A percentile compares a stretch with the other conserved stretches of the same genome.
Conservation (phyloP, 768 basidiomycete genomes). For the Gyrodon lividus region DNA sequence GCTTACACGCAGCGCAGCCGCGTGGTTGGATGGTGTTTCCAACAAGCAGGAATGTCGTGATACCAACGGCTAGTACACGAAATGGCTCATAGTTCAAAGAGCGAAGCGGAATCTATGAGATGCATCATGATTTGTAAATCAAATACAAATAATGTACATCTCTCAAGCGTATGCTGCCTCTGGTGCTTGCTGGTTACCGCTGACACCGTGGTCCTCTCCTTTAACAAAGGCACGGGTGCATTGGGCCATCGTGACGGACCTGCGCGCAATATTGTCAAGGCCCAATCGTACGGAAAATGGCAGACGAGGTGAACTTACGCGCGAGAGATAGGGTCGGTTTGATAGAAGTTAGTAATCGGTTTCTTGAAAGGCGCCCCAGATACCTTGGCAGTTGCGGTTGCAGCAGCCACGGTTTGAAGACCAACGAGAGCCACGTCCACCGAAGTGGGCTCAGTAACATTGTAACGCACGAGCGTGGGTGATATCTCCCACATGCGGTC, state of each 20-base stretch:
- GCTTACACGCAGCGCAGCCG: no score
- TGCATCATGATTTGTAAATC: not conserved
- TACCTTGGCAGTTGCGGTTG: conserved; percentile 54
- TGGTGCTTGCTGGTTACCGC: conserved; percentile 43
- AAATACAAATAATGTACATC: not conserved
- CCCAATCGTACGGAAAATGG: not conserved
- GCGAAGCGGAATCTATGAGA: not conserved
- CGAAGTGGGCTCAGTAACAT: conserved; percentile 75
- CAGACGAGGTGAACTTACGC: conserved; percentile 55
- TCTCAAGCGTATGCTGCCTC: conserved; percentile 45
- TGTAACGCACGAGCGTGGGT: conserved; percentile 85
- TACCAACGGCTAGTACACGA: no score
- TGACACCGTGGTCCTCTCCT: conserved; percentile 62
- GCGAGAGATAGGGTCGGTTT: conserved; percentile 93
- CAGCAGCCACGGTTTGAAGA: conserved; percentile 53
- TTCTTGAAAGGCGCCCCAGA: conserved; percentile 65
- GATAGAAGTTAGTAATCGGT: conserved; percentile 91
- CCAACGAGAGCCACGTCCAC: conserved; percentile 69
- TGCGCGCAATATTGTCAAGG: conserved; percentile 24
- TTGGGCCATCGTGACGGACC: conserved; percentile 95
- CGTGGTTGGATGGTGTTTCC: no score
- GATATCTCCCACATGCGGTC: conserved; percentile 98
- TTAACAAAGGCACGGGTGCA: conserved; percentile 86
- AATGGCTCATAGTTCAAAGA: no score
- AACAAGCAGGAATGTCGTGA: no score